phyloP scores from a whole-genome alignment of 2,329 filamentous ascomycete genomes.

The Epichloe gansuensis region DNA sequence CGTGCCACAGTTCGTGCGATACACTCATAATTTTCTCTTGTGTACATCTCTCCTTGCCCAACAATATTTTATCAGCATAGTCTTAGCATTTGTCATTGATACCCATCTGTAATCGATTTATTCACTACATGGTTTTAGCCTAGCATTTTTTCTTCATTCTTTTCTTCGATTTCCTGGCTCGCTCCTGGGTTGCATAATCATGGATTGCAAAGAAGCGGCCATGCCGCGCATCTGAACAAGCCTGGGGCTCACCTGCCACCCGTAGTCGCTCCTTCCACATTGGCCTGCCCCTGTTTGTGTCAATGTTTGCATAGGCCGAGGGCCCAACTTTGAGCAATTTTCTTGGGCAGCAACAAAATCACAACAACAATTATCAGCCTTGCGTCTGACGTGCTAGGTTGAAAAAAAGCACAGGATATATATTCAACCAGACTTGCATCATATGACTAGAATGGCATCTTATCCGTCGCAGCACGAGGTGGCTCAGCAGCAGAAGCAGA shows the following conservation, averaged over 20 bases:
- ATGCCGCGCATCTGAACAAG: background rate
- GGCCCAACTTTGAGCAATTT: background rate
- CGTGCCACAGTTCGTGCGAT: background rate
- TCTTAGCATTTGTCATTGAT: conserved; percentile 3
- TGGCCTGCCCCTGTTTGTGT: background rate
- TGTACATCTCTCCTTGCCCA: background rate
- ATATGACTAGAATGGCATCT: conserved; percentile 23
- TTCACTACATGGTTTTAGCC: background rate
- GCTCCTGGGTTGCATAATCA: background rate
- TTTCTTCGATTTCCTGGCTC: background rate
- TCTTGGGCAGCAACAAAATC: background rate
- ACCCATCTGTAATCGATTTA: background rate
- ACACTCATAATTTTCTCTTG: background rate
- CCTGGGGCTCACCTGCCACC: background rate
- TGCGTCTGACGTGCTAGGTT: background rate
- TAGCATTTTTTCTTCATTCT: background rate
- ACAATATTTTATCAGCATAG: background rate
- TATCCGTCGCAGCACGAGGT: background rate
- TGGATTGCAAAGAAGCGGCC: background rate
- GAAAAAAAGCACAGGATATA: background rate
- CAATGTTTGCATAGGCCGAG: background rate
- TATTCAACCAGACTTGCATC: background rate
- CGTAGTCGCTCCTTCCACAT: conserved; percentile 4
- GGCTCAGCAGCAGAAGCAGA: background rate
- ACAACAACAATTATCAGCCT: background rate